These are phyloP conservation scores for Stephanodiscus minutulus DNA, from an alignment of 108 stramenopile genomes.

Conservation along the genomic window DNA sequence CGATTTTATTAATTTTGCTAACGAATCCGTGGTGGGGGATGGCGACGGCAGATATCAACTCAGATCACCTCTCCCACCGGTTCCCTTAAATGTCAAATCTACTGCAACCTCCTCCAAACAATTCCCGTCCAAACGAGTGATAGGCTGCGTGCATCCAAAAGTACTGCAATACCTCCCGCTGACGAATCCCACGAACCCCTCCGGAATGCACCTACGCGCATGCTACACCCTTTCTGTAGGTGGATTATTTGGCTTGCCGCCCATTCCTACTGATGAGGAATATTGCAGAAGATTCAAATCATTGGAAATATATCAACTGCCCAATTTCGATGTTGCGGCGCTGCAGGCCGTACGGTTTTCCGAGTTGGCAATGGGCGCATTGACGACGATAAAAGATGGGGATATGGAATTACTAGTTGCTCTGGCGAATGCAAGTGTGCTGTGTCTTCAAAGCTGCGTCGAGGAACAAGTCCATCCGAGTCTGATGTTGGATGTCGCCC, in stretches of 20 bases:
- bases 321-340: conserved; percentile 70
- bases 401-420: conserved; percentile 57
- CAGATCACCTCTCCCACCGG: neutral
- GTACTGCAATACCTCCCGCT: conserved; percentile 58
- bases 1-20: neutral
- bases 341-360: conserved; percentile 82
- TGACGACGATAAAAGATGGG: conserved; percentile 65
- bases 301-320: conserved; percentile 44
- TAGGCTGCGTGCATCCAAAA: conserved; percentile 12
- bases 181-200: conserved; percentile 53
- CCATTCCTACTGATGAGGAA: conserved; percentile 77
- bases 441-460: conserved; percentile 68
- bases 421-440: conserved; percentile 77
- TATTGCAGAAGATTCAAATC: conserved; percentile 52
- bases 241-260: conserved; percentile 72
- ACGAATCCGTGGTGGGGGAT: neutral
- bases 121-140: conserved; percentile 2
- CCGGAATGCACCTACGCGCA: conserved; percentile 71
- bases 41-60: neutral
- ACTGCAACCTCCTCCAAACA: neutral
- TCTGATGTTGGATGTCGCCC: conserved; percentile 68
- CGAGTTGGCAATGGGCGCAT: conserved; percentile 79
- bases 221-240: conserved; percentile 74
- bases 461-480: conserved; percentile 50
- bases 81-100: neutral